Base-by-base conservation (phyloP, 306 rosid species). In the Sechiopsis laciniata region DNA sequence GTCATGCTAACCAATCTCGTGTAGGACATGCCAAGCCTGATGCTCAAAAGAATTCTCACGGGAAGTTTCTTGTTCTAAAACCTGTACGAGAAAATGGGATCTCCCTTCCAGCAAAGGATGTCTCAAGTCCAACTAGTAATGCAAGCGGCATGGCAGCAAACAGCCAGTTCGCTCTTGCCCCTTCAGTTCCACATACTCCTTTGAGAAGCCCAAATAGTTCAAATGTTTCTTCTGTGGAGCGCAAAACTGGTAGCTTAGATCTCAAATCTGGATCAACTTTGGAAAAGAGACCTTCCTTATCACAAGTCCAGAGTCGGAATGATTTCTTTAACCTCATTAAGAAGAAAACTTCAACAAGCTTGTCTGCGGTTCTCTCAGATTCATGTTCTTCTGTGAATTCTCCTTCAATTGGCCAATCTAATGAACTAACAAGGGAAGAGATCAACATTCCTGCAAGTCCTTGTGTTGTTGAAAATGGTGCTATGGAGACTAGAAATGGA, bases 281-380 rank as follows among this genome's bases (percentile, higher is more conserved):
- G 83, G 99, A 95, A 62, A 95, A 89, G 88, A 91, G 87, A 80
- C 88, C 89, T 22, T 84, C 91, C 56, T 54, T 88, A 77, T 89
- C 95, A 75, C 99, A 91, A 81, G 86, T 77, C 48, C 95, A 95
- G 90, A 95, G 99, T 81, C 87, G 99, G 80, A 87, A 91, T 80
- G 99, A 91, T 76, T 95, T 95, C 79, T 95, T 95, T 80, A 91
- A 95, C 74, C 90, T 79, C 75, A 58, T 95, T 15, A 94, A 94
- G 89, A 89, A 82, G 82, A 89, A 91, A 80, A 91, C 95, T 24
- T 71, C 83, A 6, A 79, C 42, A 78, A 91, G 76, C 78, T 77
- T 87, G 29, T 74, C 96, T 59, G 67, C 84, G 52, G 80, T 59
- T 73, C 82, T 75, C 61, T 84, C 90, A 24, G 91, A 84, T 72